phyloP scores from a whole-genome alignment of 2,329 filamentous ascomycete species.

The Sporothrix sp. region DNA sequence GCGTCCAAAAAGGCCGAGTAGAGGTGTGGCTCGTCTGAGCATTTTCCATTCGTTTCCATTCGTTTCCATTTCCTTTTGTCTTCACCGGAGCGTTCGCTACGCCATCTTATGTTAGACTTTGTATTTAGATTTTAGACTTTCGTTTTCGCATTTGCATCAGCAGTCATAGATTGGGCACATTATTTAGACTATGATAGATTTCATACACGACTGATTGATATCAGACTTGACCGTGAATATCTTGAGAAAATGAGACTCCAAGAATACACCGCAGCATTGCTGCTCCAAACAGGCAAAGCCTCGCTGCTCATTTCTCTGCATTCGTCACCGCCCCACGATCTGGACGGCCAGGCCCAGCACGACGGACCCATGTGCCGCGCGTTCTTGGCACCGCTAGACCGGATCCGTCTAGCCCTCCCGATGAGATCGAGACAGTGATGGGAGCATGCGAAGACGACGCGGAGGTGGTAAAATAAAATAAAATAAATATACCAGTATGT shows the following conservation, averaged over 20 bases:
- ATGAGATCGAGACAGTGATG: not conserved
- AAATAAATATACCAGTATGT: too few species aligned
- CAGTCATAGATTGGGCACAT: not conserved
- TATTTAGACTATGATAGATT: not conserved
- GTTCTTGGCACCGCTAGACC: constrained; percentile 4
- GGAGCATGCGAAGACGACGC: not conserved
- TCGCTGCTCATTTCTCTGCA: not conserved
- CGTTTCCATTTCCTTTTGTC: not conserved
- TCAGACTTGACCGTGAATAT: not conserved
- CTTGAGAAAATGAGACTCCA: not conserved
- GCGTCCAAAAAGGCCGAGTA: constrained; percentile 39
- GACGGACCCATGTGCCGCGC: not conserved
- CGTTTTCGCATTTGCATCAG: not conserved
- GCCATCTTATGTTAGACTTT: too few species aligned
- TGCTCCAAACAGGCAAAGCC: not conserved
- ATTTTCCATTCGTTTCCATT: not conserved
- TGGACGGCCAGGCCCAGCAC: too few species aligned
- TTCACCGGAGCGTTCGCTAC: too few species aligned
- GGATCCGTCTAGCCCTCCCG: not conserved
- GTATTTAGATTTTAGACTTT: too few species aligned
- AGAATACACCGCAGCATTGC: not conserved
- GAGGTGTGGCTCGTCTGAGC: constrained; percentile 28
- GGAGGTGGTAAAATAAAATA: too few species aligned
- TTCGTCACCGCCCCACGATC: too few species aligned
- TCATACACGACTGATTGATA: not conserved